Percentiles rank a stretch among this genome's conserved stretches.
Conservation (phyloP, 75 land plant species). For the Adiantum capillusveneris region DNA sequence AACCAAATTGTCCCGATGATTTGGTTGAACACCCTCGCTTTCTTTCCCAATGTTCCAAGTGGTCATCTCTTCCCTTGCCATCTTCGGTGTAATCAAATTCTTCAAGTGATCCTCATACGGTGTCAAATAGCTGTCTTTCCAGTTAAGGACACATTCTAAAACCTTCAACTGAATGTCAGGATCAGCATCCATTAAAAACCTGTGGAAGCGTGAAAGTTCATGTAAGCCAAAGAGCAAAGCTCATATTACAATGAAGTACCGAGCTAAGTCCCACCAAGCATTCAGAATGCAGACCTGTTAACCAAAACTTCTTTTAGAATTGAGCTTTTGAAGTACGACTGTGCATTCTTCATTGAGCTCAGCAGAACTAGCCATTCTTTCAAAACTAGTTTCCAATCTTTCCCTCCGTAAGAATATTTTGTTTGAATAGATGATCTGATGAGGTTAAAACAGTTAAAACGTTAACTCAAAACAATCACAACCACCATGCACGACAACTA, state of each 20-base stretch:
- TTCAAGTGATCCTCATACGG: conserved; percentile 66
- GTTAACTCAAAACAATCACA: too few relatives aligned
- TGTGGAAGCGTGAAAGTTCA: conserved; percentile 16
- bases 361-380: conserved; percentile 81
- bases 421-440: too few relatives aligned
- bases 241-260: too few relatives aligned
- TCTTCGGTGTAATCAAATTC: conserved; percentile 49
- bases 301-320: conserved; percentile 59
- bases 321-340: conserved; percentile 41
- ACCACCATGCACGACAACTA: too few relatives aligned
- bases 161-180: conserved; percentile 72
- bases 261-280: too few relatives aligned
- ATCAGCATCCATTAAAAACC: conserved; percentile 85
- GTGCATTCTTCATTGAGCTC: conserved; percentile 42
- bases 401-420: conserved; percentile 29
- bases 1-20: conserved; percentile 54
- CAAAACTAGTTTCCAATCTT: conserved; percentile 69
- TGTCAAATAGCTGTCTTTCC: conserved; percentile 70
- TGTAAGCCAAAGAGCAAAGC: too few relatives aligned
- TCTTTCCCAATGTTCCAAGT: conserved; percentile 82
- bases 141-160: conserved; percentile 70
- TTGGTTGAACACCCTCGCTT: conserved; percentile 34
- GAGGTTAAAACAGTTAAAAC: too few relatives aligned
- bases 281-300: conserved; percentile 43
- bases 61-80: conserved; percentile 70